Evolutionary conservation across 306 rosid genomes (phyloP), one percentile per base, ranked within the genome.

Genomic region (Trifolium fragiferum): DNA sequence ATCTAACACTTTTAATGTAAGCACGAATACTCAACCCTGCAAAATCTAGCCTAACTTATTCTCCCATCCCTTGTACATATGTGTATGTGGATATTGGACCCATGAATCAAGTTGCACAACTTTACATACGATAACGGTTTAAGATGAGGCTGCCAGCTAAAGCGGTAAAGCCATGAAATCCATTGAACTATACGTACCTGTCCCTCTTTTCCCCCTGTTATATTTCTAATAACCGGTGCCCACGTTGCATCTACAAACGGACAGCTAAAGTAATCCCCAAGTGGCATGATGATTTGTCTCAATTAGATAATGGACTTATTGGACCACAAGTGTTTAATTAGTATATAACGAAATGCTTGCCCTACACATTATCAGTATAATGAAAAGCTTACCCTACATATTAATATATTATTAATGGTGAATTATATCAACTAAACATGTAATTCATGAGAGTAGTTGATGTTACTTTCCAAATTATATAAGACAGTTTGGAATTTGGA

Each of bases 191-290:
- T 25, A 2, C n/a, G n/a, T n/a, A n/a, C 27, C 2, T 25, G 27
- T 25, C 2, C 27, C 27, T 25, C 27, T 25, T 25, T 25, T 25
- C 3, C 27, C 27, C 27, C 27, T 25, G 27, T 25, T 25, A 20
- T 23, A 67, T 8, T 46, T 10, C 18, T 37, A 72, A 16, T 37
- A 70, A 33, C 20, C 33, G 38, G 19, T 15, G 25, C 70, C 70
- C 70, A 44, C 70, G 49, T 73, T 59, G 47, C 77, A 73, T 73
- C 30, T 43, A 54, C 23, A 15, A 43, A 73, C 30, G 49, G 21
- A 46, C 38, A 74, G 38, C 37, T 62, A 63, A 14, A 33, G 4
- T 61, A 69, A 69, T 61, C 69, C 33, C 0, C 15, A 25, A 73
- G 51, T 49, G 71, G 38, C 33, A 47, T 19, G 21, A 25, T 59